Base-by-base conservation (phyloP, 164 flowering plant species). In the Warburgia ugandensis region DNA sequence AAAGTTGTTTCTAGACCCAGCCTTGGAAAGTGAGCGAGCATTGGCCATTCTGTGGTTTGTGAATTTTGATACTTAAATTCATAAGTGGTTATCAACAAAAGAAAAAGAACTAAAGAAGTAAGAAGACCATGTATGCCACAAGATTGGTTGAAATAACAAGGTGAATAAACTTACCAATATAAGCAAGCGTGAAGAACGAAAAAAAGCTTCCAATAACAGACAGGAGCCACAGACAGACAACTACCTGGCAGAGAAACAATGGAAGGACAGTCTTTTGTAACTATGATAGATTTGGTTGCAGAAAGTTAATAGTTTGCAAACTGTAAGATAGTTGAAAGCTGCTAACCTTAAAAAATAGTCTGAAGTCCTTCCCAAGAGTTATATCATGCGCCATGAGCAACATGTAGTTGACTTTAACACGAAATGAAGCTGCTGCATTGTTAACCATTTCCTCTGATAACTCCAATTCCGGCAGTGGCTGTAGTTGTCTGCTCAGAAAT, bases 381-480 rank as follows among this genome's bases (percentile, higher is more conserved):
- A 92, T 86, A 59, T 92, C 95, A 72, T 92, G 97, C 43, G 95
- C 99, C 79, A 92, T 78, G 50, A 88, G 84, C 50, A 86, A 73
- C 64, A 78, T 43, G 58, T 78, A 66, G 50, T 88, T 92, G 51
- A 86, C 66, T 73, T 79, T 88, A 48, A 72, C 85, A 59, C 95
- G 99, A 66, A 92, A 78, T 36, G 94, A 84, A 26, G 92, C 91
- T 20, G 97, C 97, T 39, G 78, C 82, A 71, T 65, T 78, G 42
- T 77, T 82, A 25, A 92, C 87, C 89, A 92, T 77, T 60, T 92
- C 99, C 79, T 92, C 99, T 36, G 95, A 81, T 58, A 91, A 60
- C 27, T 66, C 94, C 39, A 91, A 61, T 69, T 85, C 95, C 5
- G 94, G 94, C 56, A 91, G 61, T 53, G 82, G 54, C 44, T 59